Evolutionary conservation across 495 filamentous ascomycete genomes (phyloP).

Genomic region (Neurospora sp.): DNA sequence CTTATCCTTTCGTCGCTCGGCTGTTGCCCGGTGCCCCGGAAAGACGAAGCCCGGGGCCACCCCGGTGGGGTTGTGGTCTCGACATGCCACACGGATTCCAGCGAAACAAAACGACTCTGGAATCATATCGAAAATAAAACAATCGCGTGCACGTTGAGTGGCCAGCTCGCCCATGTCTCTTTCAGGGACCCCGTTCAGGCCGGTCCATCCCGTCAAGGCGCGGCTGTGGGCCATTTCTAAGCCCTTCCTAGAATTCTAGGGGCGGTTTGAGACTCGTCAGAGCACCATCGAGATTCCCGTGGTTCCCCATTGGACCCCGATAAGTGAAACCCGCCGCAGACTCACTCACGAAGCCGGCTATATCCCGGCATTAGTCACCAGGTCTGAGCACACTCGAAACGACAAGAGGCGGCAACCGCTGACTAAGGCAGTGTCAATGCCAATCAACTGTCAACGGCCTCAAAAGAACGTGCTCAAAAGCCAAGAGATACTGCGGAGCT

Average conservation of each 20-base stretch:
- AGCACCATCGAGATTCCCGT: background rate
- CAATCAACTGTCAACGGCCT: background rate
- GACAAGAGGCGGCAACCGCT: background rate
- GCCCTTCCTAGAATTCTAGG: background rate
- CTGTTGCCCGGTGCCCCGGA: background rate
- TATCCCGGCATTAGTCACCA: background rate
- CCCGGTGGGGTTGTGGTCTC: background rate
- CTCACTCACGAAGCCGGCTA: background rate
- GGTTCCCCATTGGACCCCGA: background rate
- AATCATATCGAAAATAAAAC: background rate
- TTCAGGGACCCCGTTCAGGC: background rate
- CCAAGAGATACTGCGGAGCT: background rate
- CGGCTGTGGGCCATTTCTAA: background rate
- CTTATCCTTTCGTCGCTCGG: background rate
- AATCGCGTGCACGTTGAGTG: background rate
- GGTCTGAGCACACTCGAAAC: background rate
- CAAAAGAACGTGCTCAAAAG: background rate
- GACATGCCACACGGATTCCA: background rate
- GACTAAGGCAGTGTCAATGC: background rate
- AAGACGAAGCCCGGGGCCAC: background rate
- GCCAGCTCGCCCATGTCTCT: background rate
- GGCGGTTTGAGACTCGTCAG: background rate
- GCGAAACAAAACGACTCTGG: background rate
- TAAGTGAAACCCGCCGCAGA: background rate
- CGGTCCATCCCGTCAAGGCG: background rate